phyloP scores from a whole-genome alignment of 2,329 filamentous ascomycete genomes.

The Trichoderma sp. region DNA sequence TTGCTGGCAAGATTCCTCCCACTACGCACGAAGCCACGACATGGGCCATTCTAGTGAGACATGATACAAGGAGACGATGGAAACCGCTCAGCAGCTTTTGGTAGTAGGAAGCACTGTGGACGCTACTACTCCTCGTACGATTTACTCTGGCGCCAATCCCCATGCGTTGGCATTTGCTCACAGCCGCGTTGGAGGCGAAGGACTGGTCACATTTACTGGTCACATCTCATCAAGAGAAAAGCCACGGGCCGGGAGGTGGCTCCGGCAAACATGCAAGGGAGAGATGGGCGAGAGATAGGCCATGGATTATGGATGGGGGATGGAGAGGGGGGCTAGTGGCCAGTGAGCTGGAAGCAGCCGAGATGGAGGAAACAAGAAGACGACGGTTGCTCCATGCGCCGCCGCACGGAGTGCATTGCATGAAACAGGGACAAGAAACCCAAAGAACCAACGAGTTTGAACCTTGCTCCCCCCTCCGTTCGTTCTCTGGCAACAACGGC shows the following conservation, averaged over 20 bases:
- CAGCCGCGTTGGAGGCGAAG: not conserved
- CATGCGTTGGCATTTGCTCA: not conserved
- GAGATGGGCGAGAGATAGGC: not conserved
- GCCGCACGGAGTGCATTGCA: not conserved
- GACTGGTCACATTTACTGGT: conserved; percentile 11
- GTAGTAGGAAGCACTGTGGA: not conserved
- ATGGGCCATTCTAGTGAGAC: conserved; percentile 3
- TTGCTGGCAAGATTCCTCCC: not conserved
- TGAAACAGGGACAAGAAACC: conserved; percentile 1
- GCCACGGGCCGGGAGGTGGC: conserved; percentile 1
- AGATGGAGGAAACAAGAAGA: conserved; percentile 11
- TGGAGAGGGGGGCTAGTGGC: not conserved
- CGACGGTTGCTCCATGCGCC: not conserved
- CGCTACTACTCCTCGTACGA: not conserved
- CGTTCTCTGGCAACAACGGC: not conserved
- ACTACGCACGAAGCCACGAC: not conserved
- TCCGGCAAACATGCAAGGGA: not conserved
- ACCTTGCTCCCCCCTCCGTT: not conserved
- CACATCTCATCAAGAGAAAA: conserved; percentile 15
- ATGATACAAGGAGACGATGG: conserved; percentile 5
- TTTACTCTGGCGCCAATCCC: not conserved
- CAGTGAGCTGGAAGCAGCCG: not conserved
- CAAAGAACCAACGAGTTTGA: not conserved
- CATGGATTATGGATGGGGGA: not conserved
- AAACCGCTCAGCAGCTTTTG: not conserved